These are phyloP conservation scores for Penicillium turbatum DNA, from an alignment of 495 filamentous ascomycete species.

Conservation along the genomic window DNA sequence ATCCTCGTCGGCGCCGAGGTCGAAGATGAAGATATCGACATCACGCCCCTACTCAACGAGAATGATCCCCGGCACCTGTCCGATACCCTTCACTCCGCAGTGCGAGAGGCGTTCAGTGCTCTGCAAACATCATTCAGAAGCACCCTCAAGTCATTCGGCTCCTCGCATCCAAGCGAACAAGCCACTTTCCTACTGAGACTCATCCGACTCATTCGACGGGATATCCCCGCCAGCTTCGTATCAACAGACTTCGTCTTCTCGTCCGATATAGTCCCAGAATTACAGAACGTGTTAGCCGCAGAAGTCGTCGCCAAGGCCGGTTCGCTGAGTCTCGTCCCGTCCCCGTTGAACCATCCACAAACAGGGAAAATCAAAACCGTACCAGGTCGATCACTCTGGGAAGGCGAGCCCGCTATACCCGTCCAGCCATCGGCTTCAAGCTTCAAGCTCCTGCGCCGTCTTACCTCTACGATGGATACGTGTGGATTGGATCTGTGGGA, in stretches of 20 bases:
- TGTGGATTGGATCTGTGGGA: slow-evolving; percentile 82
- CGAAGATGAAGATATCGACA: slow-evolving; percentile 58
- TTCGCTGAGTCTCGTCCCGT: slow-evolving; percentile 11
- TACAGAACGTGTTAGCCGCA: slow-evolving; percentile 53
- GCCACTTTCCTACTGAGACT: slow-evolving; percentile 70
- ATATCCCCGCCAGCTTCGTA: slow-evolving; percentile 51
- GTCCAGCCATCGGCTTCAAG: slow-evolving; percentile 74
- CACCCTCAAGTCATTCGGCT: slow-evolving; percentile 42
- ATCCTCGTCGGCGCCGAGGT: slow-evolving; percentile 73
- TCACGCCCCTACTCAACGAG: slow-evolving; percentile 59
- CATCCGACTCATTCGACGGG: slow-evolving; percentile 66
- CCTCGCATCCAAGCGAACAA: slow-evolving; percentile 46
- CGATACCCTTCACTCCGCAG: slow-evolving; percentile 53
- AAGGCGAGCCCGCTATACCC: slow-evolving; percentile 69
- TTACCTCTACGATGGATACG: slow-evolving; percentile 62
- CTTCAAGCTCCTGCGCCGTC: slow-evolving; percentile 66
- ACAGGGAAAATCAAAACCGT: slow-evolving; percentile 19
- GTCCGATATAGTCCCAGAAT: slow-evolving; percentile 45
- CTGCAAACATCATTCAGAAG: slow-evolving; percentile 53
- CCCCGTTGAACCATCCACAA: slow-evolving; percentile 3
- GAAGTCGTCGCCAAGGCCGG: slow-evolving; percentile 24
- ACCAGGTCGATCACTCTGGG: slow-evolving; percentile 64
- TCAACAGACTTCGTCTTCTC: slow-evolving; percentile 36
- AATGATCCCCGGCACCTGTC: slow-evolving; percentile 67
- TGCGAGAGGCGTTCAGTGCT: slow-evolving; percentile 53